These are phyloP conservation scores for Nicotiana paniculata DNA, from an alignment of 257 asterid genomes.

Conservation along the genomic window DNA sequence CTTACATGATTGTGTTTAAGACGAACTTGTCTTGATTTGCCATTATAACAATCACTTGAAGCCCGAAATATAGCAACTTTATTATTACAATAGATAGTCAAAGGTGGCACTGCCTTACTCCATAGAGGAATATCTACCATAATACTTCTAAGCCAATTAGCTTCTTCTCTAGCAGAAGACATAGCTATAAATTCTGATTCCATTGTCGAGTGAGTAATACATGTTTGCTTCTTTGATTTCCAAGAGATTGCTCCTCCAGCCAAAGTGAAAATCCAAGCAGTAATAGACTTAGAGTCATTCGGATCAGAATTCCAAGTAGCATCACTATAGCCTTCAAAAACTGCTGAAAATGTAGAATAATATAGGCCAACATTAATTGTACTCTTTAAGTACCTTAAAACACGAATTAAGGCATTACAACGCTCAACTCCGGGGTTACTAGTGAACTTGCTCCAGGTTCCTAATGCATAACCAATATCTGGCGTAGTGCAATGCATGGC, in stretches of 20 bases:
- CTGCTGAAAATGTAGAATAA: background rate
- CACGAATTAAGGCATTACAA: too few relatives aligned
- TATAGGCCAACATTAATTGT: too few relatives aligned
- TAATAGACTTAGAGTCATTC: background rate
- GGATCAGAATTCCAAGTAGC: background rate
- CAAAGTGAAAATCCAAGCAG: background rate
- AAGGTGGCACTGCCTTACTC: too few relatives aligned
- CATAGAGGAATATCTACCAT: too few relatives aligned
- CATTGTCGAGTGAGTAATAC: too few relatives aligned
- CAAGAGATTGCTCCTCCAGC: background rate
- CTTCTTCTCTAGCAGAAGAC: background rate
- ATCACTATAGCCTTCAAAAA: background rate
- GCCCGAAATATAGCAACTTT: too few relatives aligned
- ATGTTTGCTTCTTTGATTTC: background rate
- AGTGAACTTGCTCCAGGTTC: background rate
- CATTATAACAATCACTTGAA: background rate
- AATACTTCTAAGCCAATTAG: too few relatives aligned
- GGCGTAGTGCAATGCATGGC: background rate
- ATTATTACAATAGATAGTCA: too few relatives aligned
- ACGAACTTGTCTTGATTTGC: too few relatives aligned
- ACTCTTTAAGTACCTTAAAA: too few relatives aligned
- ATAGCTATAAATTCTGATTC: background rate
- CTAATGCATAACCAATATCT: background rate
- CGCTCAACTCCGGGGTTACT: background rate
- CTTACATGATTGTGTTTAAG: too few relatives aligned